A percentile compares a stretch with the other conserved stretches of the same genome.
phyloP scores from a whole-genome alignment of 2,329 filamentous ascomycete species.

The Colletotrichum musicola region DNA sequence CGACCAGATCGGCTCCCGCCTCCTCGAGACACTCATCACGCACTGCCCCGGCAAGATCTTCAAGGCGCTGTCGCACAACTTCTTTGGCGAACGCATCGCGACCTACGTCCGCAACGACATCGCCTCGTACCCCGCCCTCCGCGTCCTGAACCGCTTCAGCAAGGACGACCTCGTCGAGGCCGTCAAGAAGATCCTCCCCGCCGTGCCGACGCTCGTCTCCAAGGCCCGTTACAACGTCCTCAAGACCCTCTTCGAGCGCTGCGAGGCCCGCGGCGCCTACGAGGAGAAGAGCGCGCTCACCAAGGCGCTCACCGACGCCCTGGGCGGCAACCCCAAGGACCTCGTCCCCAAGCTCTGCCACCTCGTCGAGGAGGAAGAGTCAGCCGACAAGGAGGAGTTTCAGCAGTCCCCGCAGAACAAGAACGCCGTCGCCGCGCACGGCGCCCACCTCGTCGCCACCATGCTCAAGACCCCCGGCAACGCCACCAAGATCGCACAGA shows the following conservation, averaged over 20 bases:
- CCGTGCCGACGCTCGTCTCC: conserved; percentile 79
- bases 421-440: conserved; percentile 72
- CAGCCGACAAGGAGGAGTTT: conserved; percentile 50
- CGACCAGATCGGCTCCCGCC: conserved; percentile 88
- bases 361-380: conserved; percentile 50
- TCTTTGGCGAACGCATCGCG: conserved; percentile 84
- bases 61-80: conserved; percentile 84
- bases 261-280: conserved; percentile 73
- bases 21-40: conserved; percentile 88
- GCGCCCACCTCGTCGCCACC: conserved; percentile 82
- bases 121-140: conserved; percentile 87
- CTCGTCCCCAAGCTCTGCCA: conserved; percentile 64
- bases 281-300: conserved; percentile 63
- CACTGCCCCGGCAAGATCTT: conserved; percentile 89
- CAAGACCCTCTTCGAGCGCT: conserved; percentile 86
- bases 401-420: conserved; percentile 67
- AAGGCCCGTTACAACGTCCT: conserved; percentile 84
- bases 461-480: conserved; percentile 81
- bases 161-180: conserved; percentile 86
- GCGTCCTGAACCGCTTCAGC: conserved; percentile 84
- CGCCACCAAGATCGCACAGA: conserved; percentile 78
- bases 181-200: conserved; percentile 77
- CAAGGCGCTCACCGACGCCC: conserved; percentile 61
- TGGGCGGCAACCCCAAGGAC: conserved; percentile 60
- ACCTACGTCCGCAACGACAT: conserved; percentile 90